Percentiles rank a stretch among this genome's conserved stretches.
Evolutionary conservation across 1,139 yeast species (phyloP).

Genomic region (Blastobotrys capitulatus): DNA sequence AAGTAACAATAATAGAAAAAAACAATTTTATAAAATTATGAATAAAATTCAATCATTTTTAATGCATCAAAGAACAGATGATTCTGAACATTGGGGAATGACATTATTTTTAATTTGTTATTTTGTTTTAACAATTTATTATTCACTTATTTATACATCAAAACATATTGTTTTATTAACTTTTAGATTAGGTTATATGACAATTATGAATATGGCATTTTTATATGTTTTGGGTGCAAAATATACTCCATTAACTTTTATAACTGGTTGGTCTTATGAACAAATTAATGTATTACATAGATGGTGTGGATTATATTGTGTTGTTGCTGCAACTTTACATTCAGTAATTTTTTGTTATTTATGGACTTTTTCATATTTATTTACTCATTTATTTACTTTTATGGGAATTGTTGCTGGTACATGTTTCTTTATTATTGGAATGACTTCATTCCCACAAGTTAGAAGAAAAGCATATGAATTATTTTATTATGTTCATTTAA

Average conservation of each 20-base stretch:
- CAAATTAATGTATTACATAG: constrained; percentile 29
- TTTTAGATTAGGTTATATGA: constrained; percentile 25
- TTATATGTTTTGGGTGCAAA: constrained; percentile 28
- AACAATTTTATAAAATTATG: not conserved
- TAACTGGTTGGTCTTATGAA: constrained; percentile 31
- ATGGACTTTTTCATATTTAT: constrained; percentile 25
- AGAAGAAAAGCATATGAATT: constrained; percentile 21
- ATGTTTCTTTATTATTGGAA: constrained; percentile 21
- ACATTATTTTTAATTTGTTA: constrained; percentile 13
- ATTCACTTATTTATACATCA: constrained; percentile 14
- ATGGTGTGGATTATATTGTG: constrained; percentile 22
- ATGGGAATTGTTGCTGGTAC: constrained; percentile 29
- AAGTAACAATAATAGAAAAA: too few species aligned
- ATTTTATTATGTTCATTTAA: constrained; percentile 24
- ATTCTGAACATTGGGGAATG: constrained; percentile 16
- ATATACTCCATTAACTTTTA: constrained; percentile 23
- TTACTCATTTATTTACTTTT: constrained; percentile 34
- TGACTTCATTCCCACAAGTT: constrained; percentile 17
- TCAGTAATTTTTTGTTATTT: constrained; percentile 20
- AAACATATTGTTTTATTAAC: constrained; percentile 19
- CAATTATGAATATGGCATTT: constrained; percentile 24
- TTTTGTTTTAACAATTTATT: constrained; percentile 14
- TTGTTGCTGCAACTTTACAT: constrained; percentile 19
- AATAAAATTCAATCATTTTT: constrained; percentile 7
- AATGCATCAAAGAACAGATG: constrained; percentile 17